These are phyloP conservation scores for Leishmania major DNA, from an alignment of 208 protist genomes.

Conservation along the genomic window DNA sequence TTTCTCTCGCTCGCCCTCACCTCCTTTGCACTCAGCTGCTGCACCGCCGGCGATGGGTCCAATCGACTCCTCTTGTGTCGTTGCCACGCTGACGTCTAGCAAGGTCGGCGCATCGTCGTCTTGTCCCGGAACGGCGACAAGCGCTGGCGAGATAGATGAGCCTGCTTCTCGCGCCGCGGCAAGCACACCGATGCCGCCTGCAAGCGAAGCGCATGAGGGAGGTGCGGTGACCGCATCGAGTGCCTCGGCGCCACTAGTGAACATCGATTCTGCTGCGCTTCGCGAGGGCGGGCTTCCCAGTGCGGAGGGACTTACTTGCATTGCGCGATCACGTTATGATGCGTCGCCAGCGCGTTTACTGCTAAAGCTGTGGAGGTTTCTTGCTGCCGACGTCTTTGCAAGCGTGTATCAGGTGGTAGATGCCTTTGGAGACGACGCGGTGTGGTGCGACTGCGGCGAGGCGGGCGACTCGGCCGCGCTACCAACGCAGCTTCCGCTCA, in stretches of 20 bases:
- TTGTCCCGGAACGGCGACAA: background rate
- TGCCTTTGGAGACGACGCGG: conserved; percentile 41
- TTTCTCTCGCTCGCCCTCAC: background rate
- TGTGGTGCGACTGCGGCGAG: conserved; percentile 20
- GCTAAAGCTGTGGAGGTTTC: conserved; percentile 55
- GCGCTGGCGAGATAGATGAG: background rate
- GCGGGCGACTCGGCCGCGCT: background rate
- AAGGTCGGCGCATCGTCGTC: background rate
- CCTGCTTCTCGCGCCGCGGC: background rate
- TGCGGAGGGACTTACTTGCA: conserved; percentile 20
- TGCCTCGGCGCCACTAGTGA: background rate
- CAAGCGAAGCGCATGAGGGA: background rate
- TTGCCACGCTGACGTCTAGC: background rate
- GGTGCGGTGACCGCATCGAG: background rate
- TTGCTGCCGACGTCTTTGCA: conserved; percentile 44
- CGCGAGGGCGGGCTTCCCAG: background rate
- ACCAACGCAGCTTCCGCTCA: background rate
- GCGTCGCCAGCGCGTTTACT: conserved; percentile 37
- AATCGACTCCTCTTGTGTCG: background rate
- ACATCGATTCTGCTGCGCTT: background rate
- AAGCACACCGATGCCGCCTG: conserved; percentile 2
- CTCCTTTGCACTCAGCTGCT: background rate
- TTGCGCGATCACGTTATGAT: conserved; percentile 20
- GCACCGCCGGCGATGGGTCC: background rate
- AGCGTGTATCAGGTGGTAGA: conserved; percentile 53